Percentiles rank a stretch among this genome's conserved stretches.
Evolutionary conservation across 179 eudicot genomes (phyloP).

Genomic region (Gypsophila paniculata): DNA sequence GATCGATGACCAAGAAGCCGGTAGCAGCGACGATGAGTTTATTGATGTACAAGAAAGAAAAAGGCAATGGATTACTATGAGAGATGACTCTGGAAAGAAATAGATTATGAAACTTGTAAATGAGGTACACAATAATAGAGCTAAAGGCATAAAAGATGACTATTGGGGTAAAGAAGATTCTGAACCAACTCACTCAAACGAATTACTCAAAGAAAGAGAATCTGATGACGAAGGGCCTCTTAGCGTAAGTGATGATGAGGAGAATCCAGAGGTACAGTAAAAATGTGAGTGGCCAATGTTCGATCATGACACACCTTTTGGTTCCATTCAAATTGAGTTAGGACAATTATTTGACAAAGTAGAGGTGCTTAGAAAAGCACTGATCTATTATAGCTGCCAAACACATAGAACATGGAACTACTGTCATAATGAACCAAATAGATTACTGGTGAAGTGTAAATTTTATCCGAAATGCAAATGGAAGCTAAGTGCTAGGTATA

Average conservation of each 20-base stretch:
- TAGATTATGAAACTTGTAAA: neutral
- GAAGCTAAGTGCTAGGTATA: constrained; percentile 5
- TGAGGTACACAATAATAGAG: neutral
- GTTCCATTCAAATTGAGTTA: neutral
- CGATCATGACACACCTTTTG: constrained; percentile 2
- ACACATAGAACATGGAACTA: neutral
- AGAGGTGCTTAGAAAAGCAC: constrained; percentile 11
- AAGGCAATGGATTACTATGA: neutral
- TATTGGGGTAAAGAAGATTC: neutral
- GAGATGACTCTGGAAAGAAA: neutral
- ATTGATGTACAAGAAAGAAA: neutral
- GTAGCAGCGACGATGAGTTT: constrained; percentile 12
- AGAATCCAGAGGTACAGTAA: neutral
- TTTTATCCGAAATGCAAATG: too few species aligned
- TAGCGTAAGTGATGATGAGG: neutral
- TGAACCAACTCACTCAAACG: neutral
- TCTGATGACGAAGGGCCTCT: neutral
- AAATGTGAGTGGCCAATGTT: neutral
- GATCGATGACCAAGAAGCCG: neutral
- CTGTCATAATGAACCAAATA: constrained; percentile 3
- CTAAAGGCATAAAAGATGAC: neutral
- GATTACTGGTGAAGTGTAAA: neutral
- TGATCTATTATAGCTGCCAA: constrained; percentile 9
- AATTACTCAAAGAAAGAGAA: neutral
- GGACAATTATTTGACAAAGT: constrained; percentile 7